Evolutionary conservation across 2,329 filamentous ascomycete species (phyloP).

Genomic region (Cladophialophora bantiana): DNA sequence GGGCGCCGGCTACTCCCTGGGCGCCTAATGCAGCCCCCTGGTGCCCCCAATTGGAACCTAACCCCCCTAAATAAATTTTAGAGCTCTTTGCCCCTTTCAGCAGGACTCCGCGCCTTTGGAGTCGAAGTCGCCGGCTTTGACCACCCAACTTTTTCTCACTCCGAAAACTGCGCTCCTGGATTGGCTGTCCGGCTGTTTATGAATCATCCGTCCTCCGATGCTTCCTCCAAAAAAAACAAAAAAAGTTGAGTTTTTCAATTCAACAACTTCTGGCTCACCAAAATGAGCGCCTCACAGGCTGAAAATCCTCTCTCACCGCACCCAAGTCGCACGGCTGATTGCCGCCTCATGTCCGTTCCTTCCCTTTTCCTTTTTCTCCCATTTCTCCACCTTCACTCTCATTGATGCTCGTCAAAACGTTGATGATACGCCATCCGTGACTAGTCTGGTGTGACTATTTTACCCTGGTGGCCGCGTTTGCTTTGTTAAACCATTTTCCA

Average conservation of each 20-base stretch:
- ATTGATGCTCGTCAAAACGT: conserved; percentile 9
- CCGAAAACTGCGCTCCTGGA: conserved; percentile 14
- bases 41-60: not conserved
- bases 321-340: conserved; percentile 4
- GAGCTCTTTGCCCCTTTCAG: conserved; percentile 12
- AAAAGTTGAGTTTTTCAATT: conserved; percentile 20
- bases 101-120: not conserved
- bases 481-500: conserved; percentile 12
- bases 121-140: no score
- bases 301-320: conserved; percentile 11
- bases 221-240: conserved; percentile 2
- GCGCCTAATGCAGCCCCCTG: conserved; percentile 15
- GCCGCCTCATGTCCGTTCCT: conserved; percentile 19
- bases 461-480: conserved; percentile 17
- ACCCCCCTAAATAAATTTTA: not conserved
- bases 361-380: conserved; percentile 4
- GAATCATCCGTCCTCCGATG: conserved; percentile 4
- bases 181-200: conserved; percentile 12
- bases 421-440: conserved; percentile 22
- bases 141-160: conserved; percentile 8
- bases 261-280: conserved; percentile 11
- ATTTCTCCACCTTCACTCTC: conserved; percentile 15
- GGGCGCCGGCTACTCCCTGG: not conserved
- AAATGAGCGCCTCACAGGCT: not conserved
- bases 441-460: conserved; percentile 25